Conservation (phyloP, 2,329 filamentous ascomycete genomes). For the Arthrocladium fulminans region DNA sequence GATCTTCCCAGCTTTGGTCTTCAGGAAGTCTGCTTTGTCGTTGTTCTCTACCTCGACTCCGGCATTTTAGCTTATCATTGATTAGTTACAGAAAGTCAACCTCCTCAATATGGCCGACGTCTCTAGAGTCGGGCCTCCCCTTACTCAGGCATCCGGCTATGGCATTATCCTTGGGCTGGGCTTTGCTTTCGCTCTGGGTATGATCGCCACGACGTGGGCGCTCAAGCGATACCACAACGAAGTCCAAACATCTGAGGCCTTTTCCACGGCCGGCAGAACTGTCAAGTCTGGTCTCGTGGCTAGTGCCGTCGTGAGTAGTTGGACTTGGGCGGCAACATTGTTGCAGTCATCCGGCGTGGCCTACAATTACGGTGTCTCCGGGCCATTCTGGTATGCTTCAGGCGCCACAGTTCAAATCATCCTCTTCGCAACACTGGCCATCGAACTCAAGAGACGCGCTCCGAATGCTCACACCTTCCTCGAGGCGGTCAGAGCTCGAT, state of each 20-base stretch:
- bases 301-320: slow-evolving; percentile 81
- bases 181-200: slow-evolving; percentile 63
- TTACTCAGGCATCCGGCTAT: slow-evolving; percentile 60
- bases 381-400: slow-evolving; percentile 58
- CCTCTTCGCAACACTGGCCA: slow-evolving; percentile 81
- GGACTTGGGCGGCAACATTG: slow-evolving; percentile 85
- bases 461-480: slow-evolving; percentile 81
- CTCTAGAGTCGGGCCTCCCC: slow-evolving; percentile 5
- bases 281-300: slow-evolving; percentile 84
- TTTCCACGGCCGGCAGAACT: slow-evolving; percentile 76
- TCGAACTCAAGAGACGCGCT: slow-evolving; percentile 76
- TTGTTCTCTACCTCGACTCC: neutral
- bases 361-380: slow-evolving; percentile 64
- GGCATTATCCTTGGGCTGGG: slow-evolving; percentile 68
- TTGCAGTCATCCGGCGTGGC: slow-evolving; percentile 73
- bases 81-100: neutral
- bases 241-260: slow-evolving; percentile 85
- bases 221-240: slow-evolving; percentile 61
- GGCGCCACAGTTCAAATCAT: slow-evolving; percentile 82
- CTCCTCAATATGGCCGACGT: slow-evolving; percentile 6
- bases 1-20: neutral
- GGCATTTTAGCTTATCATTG: neutral
- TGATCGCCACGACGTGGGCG: slow-evolving; percentile 65
- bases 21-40: neutral
- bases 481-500: slow-evolving; percentile 73